Conservation (phyloP, 2,329 filamentous ascomycete genomes). For the Ophiostoma quercus region DNA sequence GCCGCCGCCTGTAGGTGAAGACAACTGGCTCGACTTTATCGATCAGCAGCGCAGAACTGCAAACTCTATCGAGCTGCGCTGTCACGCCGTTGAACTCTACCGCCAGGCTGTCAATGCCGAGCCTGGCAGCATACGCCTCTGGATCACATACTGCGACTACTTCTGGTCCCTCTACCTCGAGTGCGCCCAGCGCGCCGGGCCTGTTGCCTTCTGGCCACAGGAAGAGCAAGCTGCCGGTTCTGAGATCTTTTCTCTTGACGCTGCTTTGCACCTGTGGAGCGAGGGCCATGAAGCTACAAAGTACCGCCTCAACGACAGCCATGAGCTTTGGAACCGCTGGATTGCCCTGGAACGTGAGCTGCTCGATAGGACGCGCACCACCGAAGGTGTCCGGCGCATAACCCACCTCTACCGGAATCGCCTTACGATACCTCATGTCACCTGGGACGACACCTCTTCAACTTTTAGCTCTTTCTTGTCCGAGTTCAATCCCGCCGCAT, state of each 20-base stretch:
- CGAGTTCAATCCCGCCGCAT: constrained; percentile 63
- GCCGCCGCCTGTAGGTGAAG: constrained; percentile 60
- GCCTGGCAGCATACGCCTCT: constrained; percentile 66
- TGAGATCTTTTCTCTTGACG: constrained; percentile 65
- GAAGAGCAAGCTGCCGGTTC: constrained; percentile 65
- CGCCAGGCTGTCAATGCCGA: constrained; percentile 65
- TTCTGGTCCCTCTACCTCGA: constrained; percentile 66
- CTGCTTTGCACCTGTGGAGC: constrained; percentile 64
- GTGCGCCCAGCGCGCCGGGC: constrained; percentile 50
- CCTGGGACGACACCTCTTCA: constrained; percentile 70
- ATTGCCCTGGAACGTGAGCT: constrained; percentile 66
- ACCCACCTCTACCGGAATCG: constrained; percentile 65
- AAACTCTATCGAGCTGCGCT: constrained; percentile 59
- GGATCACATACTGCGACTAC: constrained; percentile 74
- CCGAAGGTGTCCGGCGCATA: constrained; percentile 58
- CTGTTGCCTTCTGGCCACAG: constrained; percentile 53
- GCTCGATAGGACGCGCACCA: constrained; percentile 51
- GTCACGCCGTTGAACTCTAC: constrained; percentile 66
- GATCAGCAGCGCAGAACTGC: constrained; percentile 62
- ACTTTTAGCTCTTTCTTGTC: constrained; percentile 70
- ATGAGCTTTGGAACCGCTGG: constrained; percentile 75
- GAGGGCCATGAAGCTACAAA: constrained; percentile 66
- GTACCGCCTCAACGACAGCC: constrained; percentile 70
- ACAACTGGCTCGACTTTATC: constrained; percentile 71
- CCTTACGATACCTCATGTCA: constrained; percentile 64